Percentiles rank a stretch among this genome's conserved stretches.
Evolutionary conservation across 345 rosid genomes (phyloP).

Genomic region (Carallia brachiata): DNA sequence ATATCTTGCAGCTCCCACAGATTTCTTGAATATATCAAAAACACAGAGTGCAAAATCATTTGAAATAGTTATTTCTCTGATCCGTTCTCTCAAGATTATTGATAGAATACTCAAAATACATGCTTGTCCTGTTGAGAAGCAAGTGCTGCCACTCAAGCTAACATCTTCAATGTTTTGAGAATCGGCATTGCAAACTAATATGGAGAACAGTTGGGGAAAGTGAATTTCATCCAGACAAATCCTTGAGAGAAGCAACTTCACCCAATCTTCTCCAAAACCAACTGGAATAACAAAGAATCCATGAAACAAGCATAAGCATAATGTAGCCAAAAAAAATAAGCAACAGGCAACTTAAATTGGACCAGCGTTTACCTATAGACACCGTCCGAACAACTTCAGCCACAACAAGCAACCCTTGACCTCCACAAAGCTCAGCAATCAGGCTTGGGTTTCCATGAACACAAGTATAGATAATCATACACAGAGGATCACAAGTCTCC

Average conservation of each 20-base stretch:
- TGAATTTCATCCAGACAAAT: constrained; percentile 53
- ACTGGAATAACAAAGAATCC: constrained; percentile 33
- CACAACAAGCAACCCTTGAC: constrained; percentile 45
- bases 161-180: constrained; percentile 18
- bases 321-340: neutral
- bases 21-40: constrained; percentile 36
- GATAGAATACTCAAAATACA: constrained; percentile 56
- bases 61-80: constrained; percentile 37
- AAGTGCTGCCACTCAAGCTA: constrained; percentile 4
- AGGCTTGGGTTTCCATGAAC: constrained; percentile 49
- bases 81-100: constrained; percentile 54
- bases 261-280: constrained; percentile 79
- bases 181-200: constrained; percentile 17
- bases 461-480: constrained; percentile 64
- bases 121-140: constrained; percentile 56
- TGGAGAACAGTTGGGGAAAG: constrained; percentile 50
- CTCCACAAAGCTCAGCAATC: constrained; percentile 42
- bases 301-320: constrained; percentile 9
- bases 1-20: constrained; percentile 36
- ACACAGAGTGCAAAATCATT: constrained; percentile 10
- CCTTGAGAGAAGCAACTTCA: constrained; percentile 65
- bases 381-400: constrained; percentile 50
- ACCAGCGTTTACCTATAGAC: constrained; percentile 39
- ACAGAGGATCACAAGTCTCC: constrained; percentile 70
- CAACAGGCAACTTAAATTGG: neutral